Base-by-base conservation (phyloP, 129 eudicot genomes). In the Solidago caesia region DNA sequence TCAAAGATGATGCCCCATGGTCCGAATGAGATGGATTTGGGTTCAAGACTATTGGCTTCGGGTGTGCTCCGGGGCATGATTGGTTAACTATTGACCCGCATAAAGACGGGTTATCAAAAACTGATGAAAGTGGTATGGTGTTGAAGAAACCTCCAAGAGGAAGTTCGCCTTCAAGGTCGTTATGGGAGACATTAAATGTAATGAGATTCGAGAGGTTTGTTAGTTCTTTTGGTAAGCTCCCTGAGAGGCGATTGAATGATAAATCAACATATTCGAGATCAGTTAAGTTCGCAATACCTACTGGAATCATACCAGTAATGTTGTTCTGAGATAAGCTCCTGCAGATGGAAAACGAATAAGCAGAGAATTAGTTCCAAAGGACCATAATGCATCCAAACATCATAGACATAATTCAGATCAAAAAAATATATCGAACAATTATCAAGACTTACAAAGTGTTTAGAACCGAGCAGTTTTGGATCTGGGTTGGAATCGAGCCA, bases 91-190 rank as follows among this genome's bases (percentile, higher is more conserved):
- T 71, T 33, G 97, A 90, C 69, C 98, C 98, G 61, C 98, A 94
- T 47, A 94, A 72, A 57, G 93, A 80, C 6, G 98, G 97, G 63
- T 94, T 94, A 52, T 79, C 93, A 5, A 55, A 67, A 27, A 94
- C 86, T 0, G 98, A 90, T 39, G 98, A 90, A 44, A 84, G 81
- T 7, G 98, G 90, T 29, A 94, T 88, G 42, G 89, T 86, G 65
- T 90, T 84, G 80, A 94, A 94, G 85, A 90, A 90, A 41, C 97
- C 97, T 45, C 97, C 97, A 6, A 85, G 93, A 2, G 98, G 98
- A 29, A 94, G 86, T 81, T 90, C 98, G 16, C 98, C 98, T 68
- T 94, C 83, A n/a, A 94, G 83, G 63, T 85, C 79, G 70, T 94
- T 94, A 70, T 86, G 89, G 43, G 98, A 94, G 70, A 94, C 72